phyloP scores from a whole-genome alignment of 306 rosid genomes.

The Acacia crassicarpa region DNA sequence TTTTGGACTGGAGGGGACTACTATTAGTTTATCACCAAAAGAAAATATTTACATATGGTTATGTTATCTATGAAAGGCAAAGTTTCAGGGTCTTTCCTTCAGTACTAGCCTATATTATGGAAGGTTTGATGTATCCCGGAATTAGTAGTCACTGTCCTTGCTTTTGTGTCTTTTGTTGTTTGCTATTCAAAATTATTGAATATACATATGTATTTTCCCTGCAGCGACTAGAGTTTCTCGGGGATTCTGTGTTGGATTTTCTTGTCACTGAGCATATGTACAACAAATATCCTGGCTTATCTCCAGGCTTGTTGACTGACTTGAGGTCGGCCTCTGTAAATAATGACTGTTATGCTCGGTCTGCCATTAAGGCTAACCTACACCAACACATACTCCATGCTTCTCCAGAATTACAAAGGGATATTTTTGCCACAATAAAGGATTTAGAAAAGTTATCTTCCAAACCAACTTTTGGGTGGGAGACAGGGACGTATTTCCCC shows the following conservation, averaged over 20 bases:
- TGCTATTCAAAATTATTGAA: conserved; percentile 6
- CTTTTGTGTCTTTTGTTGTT: neutral
- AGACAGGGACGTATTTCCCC: conserved; percentile 49
- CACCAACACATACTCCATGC: conserved; percentile 54
- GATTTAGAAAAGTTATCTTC: conserved; percentile 35
- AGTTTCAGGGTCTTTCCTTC: neutral
- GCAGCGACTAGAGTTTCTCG: conserved; percentile 80
- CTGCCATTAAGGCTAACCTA: conserved; percentile 52
- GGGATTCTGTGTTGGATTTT: conserved; percentile 75
- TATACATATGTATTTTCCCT: neutral
- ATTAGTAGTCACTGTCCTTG: neutral
- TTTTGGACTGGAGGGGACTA: too few relatives aligned
- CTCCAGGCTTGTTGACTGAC: conserved; percentile 54
- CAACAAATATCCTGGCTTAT: conserved; percentile 44
- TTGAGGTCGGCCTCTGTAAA: conserved; percentile 71
- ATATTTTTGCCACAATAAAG: conserved; percentile 33
- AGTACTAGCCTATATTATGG: neutral
- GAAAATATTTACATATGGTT: neutral
- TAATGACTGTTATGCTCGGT: conserved; percentile 61
- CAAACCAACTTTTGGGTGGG: conserved; percentile 64
- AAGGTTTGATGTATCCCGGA: neutral
- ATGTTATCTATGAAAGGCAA: neutral
- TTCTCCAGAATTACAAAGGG: conserved; percentile 38
- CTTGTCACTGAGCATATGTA: conserved; percentile 55
- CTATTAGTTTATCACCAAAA: neutral